Conservation (phyloP, 1,139 yeast species). For the Candida sojae region DNA sequence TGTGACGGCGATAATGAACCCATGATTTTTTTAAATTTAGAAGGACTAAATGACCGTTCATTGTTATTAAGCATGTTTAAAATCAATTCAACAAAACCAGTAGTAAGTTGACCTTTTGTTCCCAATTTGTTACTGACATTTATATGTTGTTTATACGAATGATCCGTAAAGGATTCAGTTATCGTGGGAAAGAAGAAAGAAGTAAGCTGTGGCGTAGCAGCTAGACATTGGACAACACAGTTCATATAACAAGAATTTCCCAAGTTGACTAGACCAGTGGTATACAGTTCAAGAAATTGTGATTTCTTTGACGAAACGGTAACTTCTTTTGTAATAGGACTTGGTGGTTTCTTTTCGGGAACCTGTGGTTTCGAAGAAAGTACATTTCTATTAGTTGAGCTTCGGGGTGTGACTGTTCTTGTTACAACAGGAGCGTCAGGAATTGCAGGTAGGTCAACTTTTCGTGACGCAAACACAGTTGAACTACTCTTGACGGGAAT, state of each 20-base stretch:
- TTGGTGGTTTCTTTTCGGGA: slow-evolving; percentile 7
- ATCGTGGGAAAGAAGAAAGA: slow-evolving; percentile 40
- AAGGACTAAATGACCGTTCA: slow-evolving; percentile 54
- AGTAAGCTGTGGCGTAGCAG: slow-evolving; percentile 44
- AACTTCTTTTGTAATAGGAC: slow-evolving; percentile 17
- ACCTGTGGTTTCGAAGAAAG: neutral
- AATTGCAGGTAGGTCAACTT: slow-evolving; percentile 1
- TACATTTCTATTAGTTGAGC: neutral
- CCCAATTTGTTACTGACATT: slow-evolving; percentile 79
- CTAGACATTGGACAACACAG: slow-evolving; percentile 83
- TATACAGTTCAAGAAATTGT: slow-evolving; percentile 31
- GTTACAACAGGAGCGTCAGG: neutral
- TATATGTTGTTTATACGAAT: slow-evolving; percentile 67
- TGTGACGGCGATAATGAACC: slow-evolving; percentile 67
- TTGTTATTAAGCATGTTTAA: slow-evolving; percentile 56
- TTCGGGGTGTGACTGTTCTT: neutral
- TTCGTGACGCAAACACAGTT: neutral
- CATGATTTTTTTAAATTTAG: slow-evolving; percentile 59
- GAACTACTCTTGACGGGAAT: neutral
- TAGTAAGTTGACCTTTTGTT: slow-evolving; percentile 79
- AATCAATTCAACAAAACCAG: slow-evolving; percentile 68
- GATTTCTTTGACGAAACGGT: slow-evolving; percentile 7
- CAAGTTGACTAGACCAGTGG: slow-evolving; percentile 70
- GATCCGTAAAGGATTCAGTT: slow-evolving; percentile 22
- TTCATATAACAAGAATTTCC: slow-evolving; percentile 97